Evolutionary conservation across 805 yeast genomes (phyloP).

Genomic region (Sugiyamaella floridensis): DNA sequence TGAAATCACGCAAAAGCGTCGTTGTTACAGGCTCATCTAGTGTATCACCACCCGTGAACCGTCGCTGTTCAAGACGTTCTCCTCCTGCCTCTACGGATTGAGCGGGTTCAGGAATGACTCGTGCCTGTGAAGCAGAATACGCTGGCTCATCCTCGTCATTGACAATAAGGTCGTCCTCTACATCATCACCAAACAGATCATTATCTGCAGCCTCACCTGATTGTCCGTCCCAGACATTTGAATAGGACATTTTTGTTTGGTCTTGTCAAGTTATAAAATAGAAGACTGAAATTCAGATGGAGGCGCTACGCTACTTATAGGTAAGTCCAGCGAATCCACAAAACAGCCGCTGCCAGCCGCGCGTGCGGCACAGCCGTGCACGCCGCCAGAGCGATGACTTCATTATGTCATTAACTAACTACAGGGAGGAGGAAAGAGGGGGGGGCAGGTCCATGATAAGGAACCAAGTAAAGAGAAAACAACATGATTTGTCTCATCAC

Average conservation of each 20-base stretch:
- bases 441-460: not conserved
- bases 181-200: slow-evolving; percentile 17
- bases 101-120: slow-evolving; percentile 17
- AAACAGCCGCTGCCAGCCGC: not conserved
- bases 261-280: not conserved
- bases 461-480: not conserved
- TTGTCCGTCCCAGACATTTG: slow-evolving; percentile 5
- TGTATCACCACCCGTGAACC: slow-evolving; percentile 61
- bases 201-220: not conserved
- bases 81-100: slow-evolving; percentile 18
- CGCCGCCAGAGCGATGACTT: not conserved
- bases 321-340: not conserved
- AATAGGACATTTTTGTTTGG: slow-evolving; percentile 18
- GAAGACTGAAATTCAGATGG: not conserved
- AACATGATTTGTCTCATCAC: not conserved
- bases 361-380: not conserved
- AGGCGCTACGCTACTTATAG: not conserved
- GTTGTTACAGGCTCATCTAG: slow-evolving; percentile 60
- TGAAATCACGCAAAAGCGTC: slow-evolving; percentile 45
- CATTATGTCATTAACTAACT: not conserved
- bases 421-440: not conserved
- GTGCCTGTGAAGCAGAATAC: slow-evolving; percentile 2
- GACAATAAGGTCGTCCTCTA: slow-evolving; percentile 20
- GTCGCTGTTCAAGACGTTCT: slow-evolving; percentile 38
- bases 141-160: slow-evolving; percentile 19